Evolutionary conservation across 176 grass and related monocot genomes (phyloP).

Genomic region (Zoysia pacifica): DNA sequence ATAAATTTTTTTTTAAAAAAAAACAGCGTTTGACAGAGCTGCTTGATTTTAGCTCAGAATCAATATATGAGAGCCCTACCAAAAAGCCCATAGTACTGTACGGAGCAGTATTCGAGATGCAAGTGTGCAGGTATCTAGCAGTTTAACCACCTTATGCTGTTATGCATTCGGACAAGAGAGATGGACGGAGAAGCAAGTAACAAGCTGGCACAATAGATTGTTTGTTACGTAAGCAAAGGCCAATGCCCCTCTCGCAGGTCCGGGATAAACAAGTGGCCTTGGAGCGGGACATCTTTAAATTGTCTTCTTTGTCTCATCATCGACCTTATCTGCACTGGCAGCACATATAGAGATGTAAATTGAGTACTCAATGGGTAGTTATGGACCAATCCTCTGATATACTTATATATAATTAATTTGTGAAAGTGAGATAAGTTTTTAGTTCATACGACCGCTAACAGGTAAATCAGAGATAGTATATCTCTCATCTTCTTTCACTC

Average conservation of each 20-base stretch:
- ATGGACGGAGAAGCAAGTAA: background rate
- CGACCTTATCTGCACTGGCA: constrained; percentile 33
- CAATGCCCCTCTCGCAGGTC: background rate
- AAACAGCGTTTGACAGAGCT: no score
- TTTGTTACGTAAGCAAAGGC: constrained; percentile 1
- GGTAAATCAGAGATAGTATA: constrained; percentile 35
- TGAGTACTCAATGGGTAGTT: no score
- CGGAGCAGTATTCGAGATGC: background rate
- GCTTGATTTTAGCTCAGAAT: no score
- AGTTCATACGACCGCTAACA: background rate
- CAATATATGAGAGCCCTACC: no score
- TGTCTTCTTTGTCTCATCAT: constrained; percentile 22
- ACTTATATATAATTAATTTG: no score
- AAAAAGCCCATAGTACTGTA: no score
- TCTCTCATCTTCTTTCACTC: background rate
- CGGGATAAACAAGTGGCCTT: constrained; percentile 30
- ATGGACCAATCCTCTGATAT: no score
- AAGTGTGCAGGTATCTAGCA: background rate
- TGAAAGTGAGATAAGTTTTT: no score
- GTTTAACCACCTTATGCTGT: background rate
- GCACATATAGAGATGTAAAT: no score
- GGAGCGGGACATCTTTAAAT: constrained; percentile 18
- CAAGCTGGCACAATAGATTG: background rate
- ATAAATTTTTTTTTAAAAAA: no score
- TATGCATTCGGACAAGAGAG: background rate